Conservation (phyloP, 257 asterid genomes). For the Solanum etuberosum region DNA sequence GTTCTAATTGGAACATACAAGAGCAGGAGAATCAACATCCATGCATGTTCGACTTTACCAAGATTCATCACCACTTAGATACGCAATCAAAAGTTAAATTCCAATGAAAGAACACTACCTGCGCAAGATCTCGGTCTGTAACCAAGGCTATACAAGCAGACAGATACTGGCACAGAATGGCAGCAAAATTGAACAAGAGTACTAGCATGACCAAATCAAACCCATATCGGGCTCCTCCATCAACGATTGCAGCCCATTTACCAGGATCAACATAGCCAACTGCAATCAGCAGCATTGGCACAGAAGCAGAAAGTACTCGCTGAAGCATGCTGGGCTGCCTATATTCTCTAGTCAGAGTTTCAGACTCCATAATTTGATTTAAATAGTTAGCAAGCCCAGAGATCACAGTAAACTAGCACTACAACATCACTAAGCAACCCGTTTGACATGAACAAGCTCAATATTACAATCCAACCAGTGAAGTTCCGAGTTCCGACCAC, state of each 20-base stretch:
- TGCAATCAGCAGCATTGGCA: slow-evolving; percentile 72
- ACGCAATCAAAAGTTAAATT: neutral
- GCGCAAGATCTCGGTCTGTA: slow-evolving; percentile 81
- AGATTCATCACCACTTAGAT: neutral
- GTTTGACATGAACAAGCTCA: slow-evolving; percentile 7
- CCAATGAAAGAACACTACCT: slow-evolving; percentile 37
- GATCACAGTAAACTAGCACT: slow-evolving; percentile 9
- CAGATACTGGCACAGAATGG: slow-evolving; percentile 78
- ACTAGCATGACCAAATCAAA: slow-evolving; percentile 46
- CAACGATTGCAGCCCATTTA: slow-evolving; percentile 87
- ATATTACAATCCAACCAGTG: slow-evolving; percentile 11
- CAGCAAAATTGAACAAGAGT: slow-evolving; percentile 52
- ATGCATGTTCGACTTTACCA: neutral
- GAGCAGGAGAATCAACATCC: neutral
- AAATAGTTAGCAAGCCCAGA: slow-evolving; percentile 11
- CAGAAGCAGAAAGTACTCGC: slow-evolving; percentile 63
- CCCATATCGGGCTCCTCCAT: slow-evolving; percentile 89
- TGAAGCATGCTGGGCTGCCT: slow-evolving; percentile 28
- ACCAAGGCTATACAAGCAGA: slow-evolving; percentile 78
- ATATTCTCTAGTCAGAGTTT: slow-evolving; percentile 19
- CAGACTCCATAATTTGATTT: slow-evolving; percentile 38
- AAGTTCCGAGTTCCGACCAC: slow-evolving; percentile 4
- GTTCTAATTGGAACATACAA: neutral
- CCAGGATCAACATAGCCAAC: slow-evolving; percentile 94
- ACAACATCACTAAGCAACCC: slow-evolving; percentile 14